These are phyloP conservation scores for Sporodiniella umbellata DNA, from an alignment of 371 early-diverging fungal species.

Conservation along the genomic window DNA sequence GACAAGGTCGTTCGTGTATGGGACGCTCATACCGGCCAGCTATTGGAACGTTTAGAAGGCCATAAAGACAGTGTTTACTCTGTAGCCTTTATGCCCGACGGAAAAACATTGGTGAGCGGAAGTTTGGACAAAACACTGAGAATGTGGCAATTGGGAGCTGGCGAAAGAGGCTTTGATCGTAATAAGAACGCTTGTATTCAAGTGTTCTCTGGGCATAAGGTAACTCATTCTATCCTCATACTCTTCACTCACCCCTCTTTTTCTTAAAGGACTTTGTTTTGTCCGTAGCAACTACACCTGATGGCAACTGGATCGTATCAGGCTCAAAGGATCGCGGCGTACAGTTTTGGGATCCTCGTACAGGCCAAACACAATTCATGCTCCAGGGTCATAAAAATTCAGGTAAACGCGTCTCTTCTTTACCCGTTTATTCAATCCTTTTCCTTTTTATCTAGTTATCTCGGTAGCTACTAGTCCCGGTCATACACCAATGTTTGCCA, in stretches of 20 bases:
- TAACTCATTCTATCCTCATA: conserved; percentile 1
- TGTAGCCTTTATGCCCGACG: conserved; percentile 95
- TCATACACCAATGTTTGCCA: conserved; percentile 83
- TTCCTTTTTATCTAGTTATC: conserved; percentile 84
- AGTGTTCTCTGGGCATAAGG: conserved; percentile 68
- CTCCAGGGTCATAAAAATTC: conserved; percentile 98
- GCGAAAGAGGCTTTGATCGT: conserved; percentile 34
- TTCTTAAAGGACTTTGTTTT: conserved; percentile 87
- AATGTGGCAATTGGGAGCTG: conserved; percentile 82
- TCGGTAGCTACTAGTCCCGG: conserved; percentile 84
- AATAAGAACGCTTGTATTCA: conserved; percentile 46
- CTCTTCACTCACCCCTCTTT: neutral
- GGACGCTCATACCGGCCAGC: conserved; percentile 80
- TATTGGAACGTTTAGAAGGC: conserved; percentile 88
- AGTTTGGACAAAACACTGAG: conserved; percentile 94
- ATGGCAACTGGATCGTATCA: conserved; percentile 91
- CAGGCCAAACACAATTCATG: conserved; percentile 83
- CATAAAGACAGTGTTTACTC: conserved; percentile 97
- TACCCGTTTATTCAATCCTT: too few relatives aligned
- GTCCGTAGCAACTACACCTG: conserved; percentile 90
- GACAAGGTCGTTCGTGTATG: conserved; percentile 95
- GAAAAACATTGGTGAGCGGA: conserved; percentile 88
- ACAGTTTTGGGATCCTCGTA: conserved; percentile 92
- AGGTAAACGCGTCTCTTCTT: too few relatives aligned
- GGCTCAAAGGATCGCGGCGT: conserved; percentile 95